A percentile compares a stretch with the other conserved stretches of the same genome.
Evolutionary conservation across 495 filamentous ascomycete genomes (phyloP).

Genomic region (Podospora comata): DNA sequence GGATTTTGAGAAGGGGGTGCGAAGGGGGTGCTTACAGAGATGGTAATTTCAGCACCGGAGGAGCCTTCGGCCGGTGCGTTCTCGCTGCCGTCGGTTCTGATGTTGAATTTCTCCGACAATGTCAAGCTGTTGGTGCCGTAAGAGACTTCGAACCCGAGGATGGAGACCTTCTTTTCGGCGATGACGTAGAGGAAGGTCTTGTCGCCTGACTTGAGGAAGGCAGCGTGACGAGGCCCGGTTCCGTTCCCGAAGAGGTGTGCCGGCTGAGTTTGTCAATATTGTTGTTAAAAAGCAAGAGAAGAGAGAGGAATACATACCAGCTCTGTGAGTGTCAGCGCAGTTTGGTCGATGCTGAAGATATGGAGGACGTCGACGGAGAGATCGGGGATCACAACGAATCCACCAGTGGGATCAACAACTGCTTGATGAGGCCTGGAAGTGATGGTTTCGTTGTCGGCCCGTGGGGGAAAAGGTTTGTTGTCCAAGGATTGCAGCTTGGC

Average conservation of each 20-base stretch:
- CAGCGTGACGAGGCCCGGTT: constrained; percentile 65
- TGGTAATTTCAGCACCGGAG: constrained; percentile 55
- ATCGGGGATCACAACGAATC: constrained; percentile 65
- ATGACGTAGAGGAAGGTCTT: constrained; percentile 60
- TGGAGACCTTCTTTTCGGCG: constrained; percentile 57
- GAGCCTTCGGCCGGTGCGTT: constrained; percentile 36
- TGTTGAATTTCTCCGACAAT: constrained; percentile 45
- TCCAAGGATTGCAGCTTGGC: constrained; percentile 41
- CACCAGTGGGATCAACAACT: constrained; percentile 64
- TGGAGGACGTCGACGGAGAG: constrained; percentile 69
- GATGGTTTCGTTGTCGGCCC: constrained; percentile 46
- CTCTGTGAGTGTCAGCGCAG: constrained; percentile 36
- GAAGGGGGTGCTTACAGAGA: constrained; percentile 50
- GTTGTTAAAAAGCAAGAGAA: constrained; percentile 6
- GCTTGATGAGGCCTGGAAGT: constrained; percentile 72
- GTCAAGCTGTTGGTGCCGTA: constrained; percentile 48
- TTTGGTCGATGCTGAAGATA: constrained; percentile 54
- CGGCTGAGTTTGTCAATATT: not conserved
- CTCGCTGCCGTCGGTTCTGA: constrained; percentile 45
- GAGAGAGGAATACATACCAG: constrained; percentile 24
- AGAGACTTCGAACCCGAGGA: constrained; percentile 56
- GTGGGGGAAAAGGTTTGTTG: constrained; percentile 48
- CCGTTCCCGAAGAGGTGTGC: constrained; percentile 35
- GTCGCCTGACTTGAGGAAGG: constrained; percentile 51
- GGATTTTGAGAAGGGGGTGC: not conserved